Conservation (phyloP, 2,329 filamentous ascomycete species). For the Pochonia chlamydosporia region DNA sequence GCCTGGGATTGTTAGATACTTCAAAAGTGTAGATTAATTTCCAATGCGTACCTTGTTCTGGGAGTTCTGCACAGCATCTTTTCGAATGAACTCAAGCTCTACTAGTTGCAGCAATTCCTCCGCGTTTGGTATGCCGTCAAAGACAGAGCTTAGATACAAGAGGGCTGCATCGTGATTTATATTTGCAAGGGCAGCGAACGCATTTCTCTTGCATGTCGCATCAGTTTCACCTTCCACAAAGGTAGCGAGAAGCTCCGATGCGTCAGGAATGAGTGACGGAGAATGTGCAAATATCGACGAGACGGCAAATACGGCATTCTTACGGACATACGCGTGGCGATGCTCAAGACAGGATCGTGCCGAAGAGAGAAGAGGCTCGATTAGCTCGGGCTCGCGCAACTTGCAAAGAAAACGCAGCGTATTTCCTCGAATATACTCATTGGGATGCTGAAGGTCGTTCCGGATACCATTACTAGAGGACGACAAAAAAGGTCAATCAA, state of each 20-base stretch:
- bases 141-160: slow-evolving; percentile 79
- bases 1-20: slow-evolving; percentile 44
- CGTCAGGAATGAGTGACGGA: slow-evolving; percentile 88
- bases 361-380: slow-evolving; percentile 91
- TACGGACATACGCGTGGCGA: slow-evolving; percentile 94
- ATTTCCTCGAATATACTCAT: slow-evolving; percentile 97
- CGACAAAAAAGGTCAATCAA: background rate
- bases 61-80: slow-evolving; percentile 90
- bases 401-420: slow-evolving; percentile 98
- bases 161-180: slow-evolving; percentile 94
- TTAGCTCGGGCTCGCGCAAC: slow-evolving; percentile 88
- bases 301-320: slow-evolving; percentile 94
- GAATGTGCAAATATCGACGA: slow-evolving; percentile 89
- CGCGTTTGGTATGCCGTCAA: slow-evolving; percentile 89
- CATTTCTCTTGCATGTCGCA: slow-evolving; percentile 95
- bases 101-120: slow-evolving; percentile 91
- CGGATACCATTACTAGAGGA: slow-evolving; percentile 85
- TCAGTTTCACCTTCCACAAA: slow-evolving; percentile 92
- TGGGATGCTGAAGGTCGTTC: slow-evolving; percentile 93
- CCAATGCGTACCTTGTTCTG: slow-evolving; percentile 72
- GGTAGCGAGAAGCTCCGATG: slow-evolving; percentile 80
- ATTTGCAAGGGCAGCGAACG: slow-evolving; percentile 82
- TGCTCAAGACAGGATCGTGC: slow-evolving; percentile 90
- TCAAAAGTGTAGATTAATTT: slow-evolving; percentile 18
- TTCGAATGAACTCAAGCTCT: slow-evolving; percentile 94